phyloP scores from a whole-genome alignment of 2,329 filamentous ascomycete genomes.

The Claviceps humidiphila region DNA sequence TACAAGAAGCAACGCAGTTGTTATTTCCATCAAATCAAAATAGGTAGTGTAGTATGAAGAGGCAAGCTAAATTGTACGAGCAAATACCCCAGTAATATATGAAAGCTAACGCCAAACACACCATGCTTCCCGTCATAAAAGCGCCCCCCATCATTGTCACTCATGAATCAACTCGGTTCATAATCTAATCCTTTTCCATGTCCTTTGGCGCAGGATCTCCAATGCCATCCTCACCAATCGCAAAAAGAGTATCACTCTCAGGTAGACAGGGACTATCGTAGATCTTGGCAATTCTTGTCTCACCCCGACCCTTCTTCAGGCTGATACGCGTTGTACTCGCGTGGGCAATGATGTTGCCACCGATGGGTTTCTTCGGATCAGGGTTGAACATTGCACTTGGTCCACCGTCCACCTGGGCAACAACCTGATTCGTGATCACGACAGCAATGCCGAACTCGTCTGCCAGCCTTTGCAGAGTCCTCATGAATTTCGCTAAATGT shows the following conservation, averaged over 20 bases:
- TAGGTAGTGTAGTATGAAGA: not conserved
- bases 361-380: constrained; percentile 97
- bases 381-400: constrained; percentile 98
- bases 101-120: constrained; percentile 17
- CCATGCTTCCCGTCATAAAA: constrained; percentile 10
- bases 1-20: no score
- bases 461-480: constrained; percentile 63
- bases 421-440: constrained; percentile 97
- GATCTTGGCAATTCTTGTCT: constrained; percentile 97
- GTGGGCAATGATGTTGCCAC: constrained; percentile 97
- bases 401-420: constrained; percentile 93
- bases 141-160: constrained; percentile 1
- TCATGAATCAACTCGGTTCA: constrained; percentile 4
- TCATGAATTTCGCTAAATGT: constrained; percentile 80
- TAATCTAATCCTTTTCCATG: constrained; percentile 59
- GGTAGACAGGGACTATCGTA: constrained; percentile 96
- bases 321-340: constrained; percentile 90
- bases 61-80: not conserved
- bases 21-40: no score
- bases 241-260: constrained; percentile 92
- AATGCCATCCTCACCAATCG: constrained; percentile 94
- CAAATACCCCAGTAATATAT: not conserved
- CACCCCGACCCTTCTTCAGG: constrained; percentile 85
- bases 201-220: constrained; percentile 94
- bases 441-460: constrained; percentile 92